phyloP scores from a whole-genome alignment of 2,329 filamentous ascomycete genomes.

The Cladophialophora yegresii region DNA sequence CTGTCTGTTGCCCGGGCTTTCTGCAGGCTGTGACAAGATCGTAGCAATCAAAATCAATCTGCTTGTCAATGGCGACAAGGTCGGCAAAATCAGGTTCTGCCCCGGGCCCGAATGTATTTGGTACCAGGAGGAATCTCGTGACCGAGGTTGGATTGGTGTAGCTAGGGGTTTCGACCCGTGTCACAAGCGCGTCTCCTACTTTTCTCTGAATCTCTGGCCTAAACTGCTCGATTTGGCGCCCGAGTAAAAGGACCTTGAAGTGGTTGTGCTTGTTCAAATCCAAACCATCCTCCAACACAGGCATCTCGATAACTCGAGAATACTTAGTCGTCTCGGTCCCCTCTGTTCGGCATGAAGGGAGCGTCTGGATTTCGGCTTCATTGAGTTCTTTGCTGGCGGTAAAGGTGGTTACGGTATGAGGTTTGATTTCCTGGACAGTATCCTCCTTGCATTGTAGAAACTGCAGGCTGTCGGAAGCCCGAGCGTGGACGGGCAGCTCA shows the following conservation, averaged over 20 bases:
- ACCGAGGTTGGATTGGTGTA: constrained; percentile 45
- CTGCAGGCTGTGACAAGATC: constrained; percentile 23
- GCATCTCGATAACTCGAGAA: constrained; percentile 34
- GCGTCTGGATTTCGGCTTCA: constrained; percentile 31
- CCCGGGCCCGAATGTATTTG: constrained; percentile 50
- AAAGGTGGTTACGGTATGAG: not conserved
- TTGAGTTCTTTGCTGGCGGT: constrained; percentile 24
- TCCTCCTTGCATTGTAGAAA: not conserved
- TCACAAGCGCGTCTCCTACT: constrained; percentile 51
- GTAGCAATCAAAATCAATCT: constrained; percentile 53
- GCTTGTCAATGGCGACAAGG: constrained; percentile 47
- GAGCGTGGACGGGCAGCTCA: not conserved
- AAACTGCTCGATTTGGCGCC: constrained; percentile 28
- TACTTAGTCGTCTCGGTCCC: constrained; percentile 1
- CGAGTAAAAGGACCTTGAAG: constrained; percentile 30
- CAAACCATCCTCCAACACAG: constrained; percentile 36
- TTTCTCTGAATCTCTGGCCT: constrained; percentile 43
- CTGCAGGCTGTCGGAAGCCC: not conserved
- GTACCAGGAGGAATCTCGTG: constrained; percentile 52
- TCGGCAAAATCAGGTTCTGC: constrained; percentile 51
- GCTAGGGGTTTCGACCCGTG: constrained; percentile 42
- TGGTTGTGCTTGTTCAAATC: constrained; percentile 23
- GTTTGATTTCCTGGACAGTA: not conserved
- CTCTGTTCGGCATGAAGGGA: not conserved
- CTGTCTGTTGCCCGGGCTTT: constrained; percentile 35